Conservation (phyloP, 2,329 filamentous ascomycete genomes). For the Colletotrichum ledebouriae region DNA sequence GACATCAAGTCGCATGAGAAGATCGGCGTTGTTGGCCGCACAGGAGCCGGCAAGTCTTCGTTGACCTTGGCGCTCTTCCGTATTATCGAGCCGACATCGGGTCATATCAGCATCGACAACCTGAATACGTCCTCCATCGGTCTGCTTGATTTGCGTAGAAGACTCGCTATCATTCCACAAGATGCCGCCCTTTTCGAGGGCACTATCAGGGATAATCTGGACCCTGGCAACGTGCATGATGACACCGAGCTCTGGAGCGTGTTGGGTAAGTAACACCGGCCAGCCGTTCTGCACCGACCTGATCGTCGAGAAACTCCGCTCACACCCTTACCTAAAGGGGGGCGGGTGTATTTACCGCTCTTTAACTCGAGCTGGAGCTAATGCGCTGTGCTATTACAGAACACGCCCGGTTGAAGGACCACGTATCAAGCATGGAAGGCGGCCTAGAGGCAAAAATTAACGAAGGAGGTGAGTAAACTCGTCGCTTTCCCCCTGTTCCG, state of each 20-base stretch:
- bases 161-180: constrained; percentile 96
- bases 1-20: constrained; percentile 97
- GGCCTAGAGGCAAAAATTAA: constrained; percentile 91
- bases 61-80: constrained; percentile 94
- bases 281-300: constrained; percentile 24
- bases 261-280: constrained; percentile 73
- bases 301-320: constrained; percentile 24
- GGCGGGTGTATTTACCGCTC: constrained; percentile 24
- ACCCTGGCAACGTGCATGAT: constrained; percentile 94
- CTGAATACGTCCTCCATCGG: constrained; percentile 93
- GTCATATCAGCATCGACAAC: constrained; percentile 89
- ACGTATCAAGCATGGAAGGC: constrained; percentile 87
- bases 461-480: constrained; percentile 83
- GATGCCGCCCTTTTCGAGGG: constrained; percentile 97
- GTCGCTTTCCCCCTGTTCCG: constrained; percentile 34
- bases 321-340: constrained; percentile 33
- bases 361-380: constrained; percentile 50
- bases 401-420: constrained; percentile 92
- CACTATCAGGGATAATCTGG: constrained; percentile 92
- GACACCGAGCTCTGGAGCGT: constrained; percentile 98
- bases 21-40: constrained; percentile 96
- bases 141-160: constrained; percentile 86
- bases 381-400: constrained; percentile 66
- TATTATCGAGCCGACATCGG: constrained; percentile 88
- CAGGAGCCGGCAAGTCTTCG: constrained; percentile 95